phyloP scores from a whole-genome alignment of 2,329 filamentous ascomycete genomes.

The Epichloe typhina region DNA sequence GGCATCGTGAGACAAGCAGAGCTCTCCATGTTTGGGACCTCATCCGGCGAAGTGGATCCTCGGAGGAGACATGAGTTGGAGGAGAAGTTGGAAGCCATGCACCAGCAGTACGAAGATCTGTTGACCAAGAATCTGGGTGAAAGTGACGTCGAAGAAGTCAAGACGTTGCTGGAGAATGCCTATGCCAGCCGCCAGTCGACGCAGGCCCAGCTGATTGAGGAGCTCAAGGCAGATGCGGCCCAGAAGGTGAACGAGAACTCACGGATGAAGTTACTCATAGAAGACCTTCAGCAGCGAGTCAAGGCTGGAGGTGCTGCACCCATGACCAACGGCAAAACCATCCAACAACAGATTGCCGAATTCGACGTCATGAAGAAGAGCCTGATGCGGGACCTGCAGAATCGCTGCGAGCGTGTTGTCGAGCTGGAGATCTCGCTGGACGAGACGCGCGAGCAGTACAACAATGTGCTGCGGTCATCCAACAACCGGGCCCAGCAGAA shows the following conservation, averaged over 20 bases:
- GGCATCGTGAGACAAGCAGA: conserved; percentile 88
- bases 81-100: conserved; percentile 56
- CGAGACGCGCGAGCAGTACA: conserved; percentile 96
- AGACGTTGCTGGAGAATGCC: conserved; percentile 61
- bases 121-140: conserved; percentile 68
- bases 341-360: conserved; percentile 95
- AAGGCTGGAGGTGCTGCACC: conserved; percentile 44
- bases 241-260: conserved; percentile 72
- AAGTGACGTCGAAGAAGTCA: conserved; percentile 72
- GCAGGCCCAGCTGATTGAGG: conserved; percentile 59
- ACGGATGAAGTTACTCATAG: conserved; percentile 67
- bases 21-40: conserved; percentile 61
- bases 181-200: conserved; percentile 64
- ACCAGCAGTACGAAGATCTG: conserved; percentile 74
- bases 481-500: conserved; percentile 99
- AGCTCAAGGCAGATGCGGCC: conserved; percentile 61
- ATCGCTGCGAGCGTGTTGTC: conserved; percentile 93
- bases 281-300: conserved; percentile 62
- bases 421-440: conserved; percentile 96
- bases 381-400: conserved; percentile 95
- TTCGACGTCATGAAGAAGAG: conserved; percentile 99
- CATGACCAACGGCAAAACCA: conserved; percentile 73
- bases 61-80: conserved; percentile 67
- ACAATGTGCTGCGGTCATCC: conserved; percentile 89
- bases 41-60: conserved; percentile 50